Conservation (phyloP, 257 asterid species). For the Penstemon barbatus region DNA sequence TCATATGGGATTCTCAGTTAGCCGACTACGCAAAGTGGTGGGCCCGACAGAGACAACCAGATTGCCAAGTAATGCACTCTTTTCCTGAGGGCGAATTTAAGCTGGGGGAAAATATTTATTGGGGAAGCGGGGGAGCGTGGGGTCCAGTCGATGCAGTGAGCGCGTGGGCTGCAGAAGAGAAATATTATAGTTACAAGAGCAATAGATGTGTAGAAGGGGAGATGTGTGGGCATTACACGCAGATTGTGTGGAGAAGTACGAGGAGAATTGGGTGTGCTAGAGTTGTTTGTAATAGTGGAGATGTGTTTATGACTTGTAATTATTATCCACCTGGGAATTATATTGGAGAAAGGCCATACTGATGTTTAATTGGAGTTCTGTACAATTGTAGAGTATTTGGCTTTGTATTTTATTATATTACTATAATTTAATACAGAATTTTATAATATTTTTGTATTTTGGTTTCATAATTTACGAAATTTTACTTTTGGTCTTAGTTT, state of each 20-base stretch:
- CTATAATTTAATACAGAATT: too few relatives aligned
- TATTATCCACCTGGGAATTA: slow-evolving; percentile 77
- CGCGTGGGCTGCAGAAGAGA: slow-evolving; percentile 78
- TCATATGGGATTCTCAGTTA: slow-evolving; percentile 60
- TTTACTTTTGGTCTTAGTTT: too few relatives aligned
- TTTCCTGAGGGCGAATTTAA: slow-evolving; percentile 61
- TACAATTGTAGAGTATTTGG: too few relatives aligned
- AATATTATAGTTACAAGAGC: slow-evolving; percentile 41
- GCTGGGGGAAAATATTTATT: slow-evolving; percentile 69
- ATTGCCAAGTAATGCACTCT: slow-evolving; percentile 55
- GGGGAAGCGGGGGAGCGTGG: slow-evolving; percentile 79
- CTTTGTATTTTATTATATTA: too few relatives aligned
- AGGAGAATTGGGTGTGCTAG: slow-evolving; percentile 62
- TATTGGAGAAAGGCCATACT: slow-evolving; percentile 63
- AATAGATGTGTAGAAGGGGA: slow-evolving; percentile 58
- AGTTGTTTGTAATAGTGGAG: slow-evolving; percentile 64
- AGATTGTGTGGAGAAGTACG: slow-evolving; percentile 72
- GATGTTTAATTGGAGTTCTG: slow-evolving; percentile 1
- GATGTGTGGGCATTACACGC: slow-evolving; percentile 79
- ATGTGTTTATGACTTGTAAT: slow-evolving; percentile 78
- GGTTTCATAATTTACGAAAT: too few relatives aligned
- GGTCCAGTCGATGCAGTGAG: slow-evolving; percentile 59
- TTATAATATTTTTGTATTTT: too few relatives aligned
- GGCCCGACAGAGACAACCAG: slow-evolving; percentile 58
- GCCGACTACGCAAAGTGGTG: slow-evolving; percentile 63